Base-by-base conservation (phyloP, 2,329 filamentous ascomycete genomes). In the Penicillium oxalicum region DNA sequence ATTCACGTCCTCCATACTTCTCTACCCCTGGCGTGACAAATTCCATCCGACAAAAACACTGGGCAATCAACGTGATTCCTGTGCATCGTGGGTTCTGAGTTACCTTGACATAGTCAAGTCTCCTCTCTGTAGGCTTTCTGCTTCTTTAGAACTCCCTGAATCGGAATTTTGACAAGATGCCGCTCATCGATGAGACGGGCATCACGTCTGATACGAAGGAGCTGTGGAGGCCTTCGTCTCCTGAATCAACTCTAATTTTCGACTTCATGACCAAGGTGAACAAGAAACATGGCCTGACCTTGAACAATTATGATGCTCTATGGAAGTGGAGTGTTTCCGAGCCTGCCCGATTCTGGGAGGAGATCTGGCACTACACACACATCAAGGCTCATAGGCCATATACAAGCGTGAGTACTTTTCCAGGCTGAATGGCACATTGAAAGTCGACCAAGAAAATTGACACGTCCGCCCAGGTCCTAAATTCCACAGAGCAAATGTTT, bases 301-400 rank as follows among this genome's bases (percentile, higher is more conserved):
- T 93, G 40, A 65, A 75, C 13, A 81, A 76, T 53, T 95, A 95
- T 63, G 72, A 83, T 18, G 81, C 81, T n/a, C 78, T 97, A 7
- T 87, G 91, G 72, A 73, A 79, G 64, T 97, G 91, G 91, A 95
- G 89, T 56, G 78, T 93, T 54, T 79, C 85, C 6, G 77, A 91
- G 58, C 77, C 89, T 6, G 77, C 82, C 25, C 73, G 77, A 1
- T 95, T 96, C 67, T 97, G 91, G 91, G 82, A 79, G 43, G 84
- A 90, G 47, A 79, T 89, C 8, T 96, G 91, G 91, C 76, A 87
- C 37, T 91, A 86, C 68, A 87, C 87, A 2, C 86, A 86, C 38
- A 78, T 97, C 57, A 82, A 77, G 54, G 81, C 87, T 4, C 86
- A 86, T 25, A 75, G 74, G 60, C 68, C 74, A 6, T 91, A 72